Evolutionary conservation across 2,329 filamentous ascomycete species (phyloP), one percentile per base, ranked within the genome.

Genomic region (Lachnellula occidentalis): DNA sequence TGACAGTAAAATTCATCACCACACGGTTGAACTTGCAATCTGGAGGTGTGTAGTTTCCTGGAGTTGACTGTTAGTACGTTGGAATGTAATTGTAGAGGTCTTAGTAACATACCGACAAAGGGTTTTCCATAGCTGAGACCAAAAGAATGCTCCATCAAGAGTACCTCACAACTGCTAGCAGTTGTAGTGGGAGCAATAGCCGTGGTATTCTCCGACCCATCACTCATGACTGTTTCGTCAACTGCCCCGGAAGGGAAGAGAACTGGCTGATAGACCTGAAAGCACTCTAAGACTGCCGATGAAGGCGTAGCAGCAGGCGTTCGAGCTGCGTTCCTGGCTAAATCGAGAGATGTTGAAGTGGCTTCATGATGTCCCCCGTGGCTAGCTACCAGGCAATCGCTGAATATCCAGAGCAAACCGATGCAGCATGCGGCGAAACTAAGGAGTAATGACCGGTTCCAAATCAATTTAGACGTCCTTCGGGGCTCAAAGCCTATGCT

Each of bases 1-100:
- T 81, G 14, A 88, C 85, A 0, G 87, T 92, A 61, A 94, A 80
- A 65, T 91, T 90, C 69, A 94, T 82, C 22, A 82, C 78, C 15
- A 92, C 85, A 34, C 83, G 79, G 66, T 90, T 87, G 73, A 92
- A 94, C 15, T 77, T 70, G 69, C 86, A 90, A 24, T 71, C 64
- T 1, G 88, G 87, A 12, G 88, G 88, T 1, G 71, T 74, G 66
- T 90, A 91, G 15, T 75, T 69, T 45, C 81, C 83, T 86, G 55
- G 54, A 27, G 24, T 55, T 41, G 15, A 51, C 52, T 6, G 24
- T 60, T 41, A 59, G 48, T 51, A 48, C 19, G n/a, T 7, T 34
- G 19, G 19, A 17, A 39, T 11, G 15, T 46, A 19, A 21, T n/a
- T 39, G 50, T 53, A 15, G 24, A 42, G 42, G 21, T 71, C 78